Evolutionary conservation across 148 eudicot species (phyloP).

Genomic region (Bassia scoparia): DNA sequence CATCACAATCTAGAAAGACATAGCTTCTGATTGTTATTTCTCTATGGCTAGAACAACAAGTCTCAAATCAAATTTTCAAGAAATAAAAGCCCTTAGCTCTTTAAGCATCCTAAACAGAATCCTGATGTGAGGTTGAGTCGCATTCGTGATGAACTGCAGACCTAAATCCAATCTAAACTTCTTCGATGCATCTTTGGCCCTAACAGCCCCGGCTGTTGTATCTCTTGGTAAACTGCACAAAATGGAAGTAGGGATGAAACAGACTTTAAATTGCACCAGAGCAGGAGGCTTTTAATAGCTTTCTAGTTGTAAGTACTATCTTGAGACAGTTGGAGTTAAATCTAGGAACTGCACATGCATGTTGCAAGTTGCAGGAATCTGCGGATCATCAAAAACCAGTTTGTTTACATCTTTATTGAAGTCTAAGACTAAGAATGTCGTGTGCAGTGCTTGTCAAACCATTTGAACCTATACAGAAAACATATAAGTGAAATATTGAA

Average conservation of each 20-base stretch:
- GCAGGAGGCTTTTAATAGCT: neutral
- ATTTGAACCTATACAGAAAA: neutral
- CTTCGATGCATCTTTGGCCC: constrained; percentile 56
- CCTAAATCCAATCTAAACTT: constrained; percentile 87
- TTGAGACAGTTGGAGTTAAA: neutral
- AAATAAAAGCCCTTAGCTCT: constrained; percentile 65
- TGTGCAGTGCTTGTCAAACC: neutral
- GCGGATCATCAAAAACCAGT: neutral
- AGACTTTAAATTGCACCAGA: neutral
- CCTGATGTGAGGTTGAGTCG: constrained; percentile 82
- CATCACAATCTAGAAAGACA: neutral
- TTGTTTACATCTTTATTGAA: neutral
- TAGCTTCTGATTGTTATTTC: constrained; percentile 9
- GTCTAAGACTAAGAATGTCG: neutral
- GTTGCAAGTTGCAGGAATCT: neutral
- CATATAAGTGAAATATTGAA: neutral
- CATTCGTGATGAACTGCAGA: constrained; percentile 64
- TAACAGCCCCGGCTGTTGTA: constrained; percentile 74
- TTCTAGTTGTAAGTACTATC: too few relatives aligned
- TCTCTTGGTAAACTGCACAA: constrained; percentile 65
- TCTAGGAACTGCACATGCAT: neutral
- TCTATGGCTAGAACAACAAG: neutral
- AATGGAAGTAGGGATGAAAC: neutral
- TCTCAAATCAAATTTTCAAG: constrained; percentile 23
- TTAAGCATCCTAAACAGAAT: constrained; percentile 74